phyloP scores from a whole-genome alignment of 2,329 filamentous ascomycete species.

The Ploettnerulaceae sp. region DNA sequence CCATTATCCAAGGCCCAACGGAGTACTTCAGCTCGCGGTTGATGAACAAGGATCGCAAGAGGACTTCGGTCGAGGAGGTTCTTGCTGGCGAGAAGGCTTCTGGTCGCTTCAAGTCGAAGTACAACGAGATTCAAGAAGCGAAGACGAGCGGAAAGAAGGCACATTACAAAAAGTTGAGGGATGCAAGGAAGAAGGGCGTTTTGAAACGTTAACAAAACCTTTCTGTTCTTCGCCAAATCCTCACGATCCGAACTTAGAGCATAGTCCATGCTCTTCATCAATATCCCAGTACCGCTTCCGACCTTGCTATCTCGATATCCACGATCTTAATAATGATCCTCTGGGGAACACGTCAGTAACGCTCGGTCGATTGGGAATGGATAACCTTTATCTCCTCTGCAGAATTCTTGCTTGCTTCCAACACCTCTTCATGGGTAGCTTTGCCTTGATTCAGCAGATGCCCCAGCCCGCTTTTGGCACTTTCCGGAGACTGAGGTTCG shows the following conservation, averaged over 20 bases:
- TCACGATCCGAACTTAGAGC: neutral
- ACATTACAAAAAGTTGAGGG: slow-evolving; percentile 77
- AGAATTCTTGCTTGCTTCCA: neutral
- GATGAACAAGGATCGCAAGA: slow-evolving; percentile 81
- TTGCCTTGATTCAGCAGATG: too few relatives aligned
- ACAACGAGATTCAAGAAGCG: slow-evolving; percentile 72
- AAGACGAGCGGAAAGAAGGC: slow-evolving; percentile 87
- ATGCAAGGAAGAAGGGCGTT: slow-evolving; percentile 22
- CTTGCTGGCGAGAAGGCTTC: slow-evolving; percentile 61
- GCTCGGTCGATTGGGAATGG: neutral
- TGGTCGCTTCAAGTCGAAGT: slow-evolving; percentile 79
- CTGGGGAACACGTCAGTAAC: slow-evolving; percentile 10
- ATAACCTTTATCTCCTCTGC: neutral
- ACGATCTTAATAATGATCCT: slow-evolving; percentile 15
- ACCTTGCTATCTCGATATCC: slow-evolving; percentile 1
- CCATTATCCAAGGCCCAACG: slow-evolving; percentile 80
- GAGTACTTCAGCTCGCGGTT: slow-evolving; percentile 81
- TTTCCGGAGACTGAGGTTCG: neutral
- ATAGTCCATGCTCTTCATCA: neutral
- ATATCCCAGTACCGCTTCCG: neutral
- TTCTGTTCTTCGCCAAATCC: neutral
- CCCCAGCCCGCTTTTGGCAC: neutral
- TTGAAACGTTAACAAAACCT: slow-evolving; percentile 7
- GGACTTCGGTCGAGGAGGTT: slow-evolving; percentile 80
- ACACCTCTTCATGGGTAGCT: too few relatives aligned